These are phyloP conservation scores for Cercospora nicotianae DNA, from an alignment of 2,329 filamentous ascomycete genomes.

Conservation along the genomic window DNA sequence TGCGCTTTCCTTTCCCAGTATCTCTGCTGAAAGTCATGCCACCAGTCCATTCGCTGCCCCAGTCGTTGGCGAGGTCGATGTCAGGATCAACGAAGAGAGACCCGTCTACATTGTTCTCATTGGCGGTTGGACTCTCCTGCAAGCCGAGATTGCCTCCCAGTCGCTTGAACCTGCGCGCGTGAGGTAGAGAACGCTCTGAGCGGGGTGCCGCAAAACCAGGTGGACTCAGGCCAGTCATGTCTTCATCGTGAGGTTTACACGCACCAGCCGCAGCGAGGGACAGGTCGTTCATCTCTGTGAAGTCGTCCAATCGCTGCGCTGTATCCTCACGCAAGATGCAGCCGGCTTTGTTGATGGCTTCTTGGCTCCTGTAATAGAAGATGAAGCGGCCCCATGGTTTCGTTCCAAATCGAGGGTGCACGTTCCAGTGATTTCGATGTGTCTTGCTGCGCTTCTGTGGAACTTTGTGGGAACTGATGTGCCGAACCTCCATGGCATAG, in stretches of 20 bases:
- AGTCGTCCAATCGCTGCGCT: constrained; percentile 20
- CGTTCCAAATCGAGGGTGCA: constrained; percentile 35
- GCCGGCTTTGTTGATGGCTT: constrained; percentile 28
- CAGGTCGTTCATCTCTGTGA: not conserved
- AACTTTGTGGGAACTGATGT: constrained; percentile 15
- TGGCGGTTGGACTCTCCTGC: not conserved
- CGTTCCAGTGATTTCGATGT: constrained; percentile 23
- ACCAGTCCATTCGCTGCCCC: not conserved
- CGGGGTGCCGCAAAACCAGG: no score
- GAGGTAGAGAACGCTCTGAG: not conserved
- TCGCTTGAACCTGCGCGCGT: not conserved
- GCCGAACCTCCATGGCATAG: constrained; percentile 25
- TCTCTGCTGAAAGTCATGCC: not conserved
- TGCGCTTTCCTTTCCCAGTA: not conserved
- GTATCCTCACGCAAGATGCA: constrained; percentile 19
- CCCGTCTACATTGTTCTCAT: not conserved
- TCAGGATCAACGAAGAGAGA: not conserved
- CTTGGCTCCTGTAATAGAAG: constrained; percentile 44
- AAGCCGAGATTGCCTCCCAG: constrained; percentile 1
- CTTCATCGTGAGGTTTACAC: not conserved
- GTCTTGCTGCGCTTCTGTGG: constrained; percentile 20
- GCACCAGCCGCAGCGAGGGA: not conserved
- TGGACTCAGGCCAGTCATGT: not conserved
- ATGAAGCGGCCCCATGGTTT: constrained; percentile 44
- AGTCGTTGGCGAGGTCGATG: not conserved